Evolutionary conservation across 179 eudicot species (phyloP).

Genomic region (Spinacia oleracea): DNA sequence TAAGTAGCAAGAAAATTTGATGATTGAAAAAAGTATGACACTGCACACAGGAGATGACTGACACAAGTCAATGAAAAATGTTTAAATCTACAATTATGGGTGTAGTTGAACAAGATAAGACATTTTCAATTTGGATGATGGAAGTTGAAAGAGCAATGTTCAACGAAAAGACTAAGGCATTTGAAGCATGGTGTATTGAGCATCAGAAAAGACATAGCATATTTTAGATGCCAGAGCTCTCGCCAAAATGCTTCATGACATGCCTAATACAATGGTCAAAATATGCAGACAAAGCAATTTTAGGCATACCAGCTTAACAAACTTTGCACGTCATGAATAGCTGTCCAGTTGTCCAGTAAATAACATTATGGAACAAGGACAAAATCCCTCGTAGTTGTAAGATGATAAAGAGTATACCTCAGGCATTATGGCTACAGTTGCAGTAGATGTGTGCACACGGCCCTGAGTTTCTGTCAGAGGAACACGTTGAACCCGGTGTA

Average conservation of each 20-base stretch:
- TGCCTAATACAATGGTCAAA: constrained; percentile 6
- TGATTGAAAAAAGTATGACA: not conserved
- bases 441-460: constrained; percentile 98
- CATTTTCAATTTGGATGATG: not conserved
- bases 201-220: not conserved
- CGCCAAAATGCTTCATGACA: not conserved
- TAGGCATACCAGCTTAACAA: constrained; percentile 9
- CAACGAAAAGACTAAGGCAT: not conserved
- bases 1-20: not conserved
- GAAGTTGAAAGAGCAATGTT: not conserved
- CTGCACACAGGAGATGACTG: not conserved
- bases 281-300: not conserved
- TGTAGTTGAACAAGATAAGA: too few species aligned
- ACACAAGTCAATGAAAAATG: not conserved
- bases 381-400: constrained; percentile 4
- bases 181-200: not conserved
- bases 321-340: not conserved
- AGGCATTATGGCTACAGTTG: constrained; percentile 99
- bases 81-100: not conserved
- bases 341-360: not conserved
- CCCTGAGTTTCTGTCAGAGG: constrained; percentile 99
- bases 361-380: not conserved
- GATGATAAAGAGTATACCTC: constrained; percentile 55
- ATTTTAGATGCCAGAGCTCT: not conserved
- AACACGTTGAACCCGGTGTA: constrained; percentile 98